Conservation (phyloP, 257 asterid species). For the Salvia rosmarinus region DNA sequence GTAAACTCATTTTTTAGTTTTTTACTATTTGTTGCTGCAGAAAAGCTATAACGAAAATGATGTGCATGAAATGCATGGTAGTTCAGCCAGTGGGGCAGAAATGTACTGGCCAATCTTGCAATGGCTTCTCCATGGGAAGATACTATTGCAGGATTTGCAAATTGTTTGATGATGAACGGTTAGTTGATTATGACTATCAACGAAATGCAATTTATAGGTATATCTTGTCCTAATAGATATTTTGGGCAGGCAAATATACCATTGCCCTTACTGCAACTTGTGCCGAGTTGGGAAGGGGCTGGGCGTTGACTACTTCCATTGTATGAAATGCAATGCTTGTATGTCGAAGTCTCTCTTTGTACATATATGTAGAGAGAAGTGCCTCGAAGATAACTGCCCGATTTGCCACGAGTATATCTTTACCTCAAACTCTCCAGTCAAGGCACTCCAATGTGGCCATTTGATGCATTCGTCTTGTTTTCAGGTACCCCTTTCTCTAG, state of each 20-base stretch:
- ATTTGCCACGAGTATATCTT: conserved; percentile 84
- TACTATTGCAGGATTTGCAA: conserved; percentile 82
- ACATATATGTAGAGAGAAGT: conserved; percentile 82
- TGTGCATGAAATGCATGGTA: conserved; percentile 87
- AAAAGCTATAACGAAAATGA: conserved; percentile 65
- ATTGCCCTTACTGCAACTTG: conserved; percentile 93
- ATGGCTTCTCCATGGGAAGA: conserved; percentile 75
- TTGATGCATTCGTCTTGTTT: conserved; percentile 89
- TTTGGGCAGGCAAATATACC: conserved; percentile 77
- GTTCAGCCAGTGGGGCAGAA: conserved; percentile 65
- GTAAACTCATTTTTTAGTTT: conserved; percentile 34
- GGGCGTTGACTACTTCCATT: conserved; percentile 82
- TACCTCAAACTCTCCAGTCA: conserved; percentile 75
- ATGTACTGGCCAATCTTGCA: conserved; percentile 59
- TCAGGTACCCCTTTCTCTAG: conserved; percentile 69
- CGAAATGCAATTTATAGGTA: background rate
- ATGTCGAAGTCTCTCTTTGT: conserved; percentile 69
- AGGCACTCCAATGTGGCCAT: conserved; percentile 90
- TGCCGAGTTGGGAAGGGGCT: conserved; percentile 86
- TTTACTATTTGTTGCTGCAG: conserved; percentile 49
- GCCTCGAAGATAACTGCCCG: conserved; percentile 90
- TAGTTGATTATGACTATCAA: conserved; percentile 35
- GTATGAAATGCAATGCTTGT: conserved; percentile 96
- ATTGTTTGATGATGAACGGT: conserved; percentile 81
- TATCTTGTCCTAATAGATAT: conserved; percentile 44